Conservation (phyloP, 441 rosid genomes). For the Adansonia rubrostipa region DNA sequence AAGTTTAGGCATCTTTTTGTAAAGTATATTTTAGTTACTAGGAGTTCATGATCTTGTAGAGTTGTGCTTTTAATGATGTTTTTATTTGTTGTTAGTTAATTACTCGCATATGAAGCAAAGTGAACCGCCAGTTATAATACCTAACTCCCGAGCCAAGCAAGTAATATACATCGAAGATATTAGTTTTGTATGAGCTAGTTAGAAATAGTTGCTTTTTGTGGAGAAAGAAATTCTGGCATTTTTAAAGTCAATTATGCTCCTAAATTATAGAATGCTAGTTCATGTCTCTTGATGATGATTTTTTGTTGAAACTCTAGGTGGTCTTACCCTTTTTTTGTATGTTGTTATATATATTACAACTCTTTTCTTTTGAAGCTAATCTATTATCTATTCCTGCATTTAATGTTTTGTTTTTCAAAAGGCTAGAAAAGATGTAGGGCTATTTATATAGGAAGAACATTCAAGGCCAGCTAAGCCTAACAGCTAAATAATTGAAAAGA, state of each 20-base stretch:
- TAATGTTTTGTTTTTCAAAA: not conserved
- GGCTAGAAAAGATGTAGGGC: slow-evolving; percentile 23
- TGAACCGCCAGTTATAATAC: not conserved
- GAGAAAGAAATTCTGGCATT: not conserved
- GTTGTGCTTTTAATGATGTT: too few relatives aligned
- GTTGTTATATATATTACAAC: not conserved
- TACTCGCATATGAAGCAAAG: not conserved
- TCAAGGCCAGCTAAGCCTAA: slow-evolving; percentile 26
- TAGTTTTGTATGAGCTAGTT: not conserved
- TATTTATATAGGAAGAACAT: slow-evolving; percentile 21
- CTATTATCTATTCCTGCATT: not conserved
- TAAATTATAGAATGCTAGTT: not conserved
- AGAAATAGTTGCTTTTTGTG: too few relatives aligned
- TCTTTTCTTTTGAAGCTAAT: slow-evolving; percentile 16
- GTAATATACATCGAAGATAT: slow-evolving; percentile 8
- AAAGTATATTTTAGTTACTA: too few relatives aligned
- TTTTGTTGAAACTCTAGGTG: not conserved
- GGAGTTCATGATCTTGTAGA: too few relatives aligned
- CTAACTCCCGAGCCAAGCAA: not conserved
- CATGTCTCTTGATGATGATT: not conserved
- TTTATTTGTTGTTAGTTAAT: too few relatives aligned
- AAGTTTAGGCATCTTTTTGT: not conserved
- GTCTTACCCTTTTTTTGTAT: not conserved
- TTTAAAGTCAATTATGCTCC: not conserved
- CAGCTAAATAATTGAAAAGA: slow-evolving; percentile 36